Conservation (phyloP, 2,329 filamentous ascomycete genomes). For the Pseudonectria buxi region DNA sequence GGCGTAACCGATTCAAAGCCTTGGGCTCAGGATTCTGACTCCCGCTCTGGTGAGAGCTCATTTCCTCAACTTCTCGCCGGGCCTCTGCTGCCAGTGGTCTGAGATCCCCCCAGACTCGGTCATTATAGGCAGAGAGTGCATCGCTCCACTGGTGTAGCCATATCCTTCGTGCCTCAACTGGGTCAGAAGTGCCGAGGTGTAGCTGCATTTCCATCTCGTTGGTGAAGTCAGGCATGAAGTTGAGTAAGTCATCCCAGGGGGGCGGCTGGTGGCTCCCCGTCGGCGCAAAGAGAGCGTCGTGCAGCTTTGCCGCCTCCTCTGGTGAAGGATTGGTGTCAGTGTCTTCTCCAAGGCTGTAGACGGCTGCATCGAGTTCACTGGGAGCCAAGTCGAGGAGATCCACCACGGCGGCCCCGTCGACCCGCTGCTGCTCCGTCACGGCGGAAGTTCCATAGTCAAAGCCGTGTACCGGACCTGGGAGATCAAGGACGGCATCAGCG, state of each 20-base stretch:
- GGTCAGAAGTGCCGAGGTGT: slow-evolving; percentile 34
- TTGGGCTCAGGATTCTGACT: slow-evolving; percentile 16
- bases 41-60: too few relatives aligned
- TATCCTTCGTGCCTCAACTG: slow-evolving; percentile 31
- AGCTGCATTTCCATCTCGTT: slow-evolving; percentile 12
- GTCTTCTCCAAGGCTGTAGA: slow-evolving; percentile 15
- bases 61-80: slow-evolving; percentile 44
- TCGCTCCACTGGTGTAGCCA: slow-evolving; percentile 52
- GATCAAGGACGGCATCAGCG: slow-evolving; percentile 8
- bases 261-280: slow-evolving; percentile 3
- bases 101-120: slow-evolving; percentile 64
- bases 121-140: slow-evolving; percentile 50
- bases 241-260: slow-evolving; percentile 41
- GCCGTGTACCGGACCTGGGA: slow-evolving; percentile 1
- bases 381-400: slow-evolving; percentile 28
- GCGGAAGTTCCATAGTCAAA: neutral
- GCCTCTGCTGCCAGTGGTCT: slow-evolving; percentile 50
- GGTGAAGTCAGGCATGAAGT: slow-evolving; percentile 43
- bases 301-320: slow-evolving; percentile 27
- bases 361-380: slow-evolving; percentile 10
- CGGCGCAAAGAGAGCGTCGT: slow-evolving; percentile 31
- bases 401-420: slow-evolving; percentile 34
- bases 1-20: slow-evolving; percentile 29
- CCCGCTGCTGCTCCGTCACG: slow-evolving; percentile 18
- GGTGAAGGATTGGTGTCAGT: slow-evolving; percentile 19